phyloP scores from a whole-genome alignment of 345 rosid species.

The Euphorbia pulcherrima region DNA sequence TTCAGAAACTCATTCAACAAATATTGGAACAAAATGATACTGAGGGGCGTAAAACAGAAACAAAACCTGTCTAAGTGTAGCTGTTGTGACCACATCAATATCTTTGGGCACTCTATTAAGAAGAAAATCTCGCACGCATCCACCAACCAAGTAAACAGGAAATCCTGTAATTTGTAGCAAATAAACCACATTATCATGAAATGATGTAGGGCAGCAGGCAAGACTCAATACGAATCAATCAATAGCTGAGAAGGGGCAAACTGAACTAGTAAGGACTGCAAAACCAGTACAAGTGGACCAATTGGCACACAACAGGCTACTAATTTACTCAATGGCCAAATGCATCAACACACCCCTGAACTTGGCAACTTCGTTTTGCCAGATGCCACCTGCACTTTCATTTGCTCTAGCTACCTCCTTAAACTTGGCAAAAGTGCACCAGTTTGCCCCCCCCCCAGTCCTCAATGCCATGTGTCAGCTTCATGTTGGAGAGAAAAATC shows the following conservation, averaged over 20 bases:
- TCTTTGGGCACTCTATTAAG: slow-evolving; percentile 75
- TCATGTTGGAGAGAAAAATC: too few relatives aligned
- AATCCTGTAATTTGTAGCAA: slow-evolving; percentile 43
- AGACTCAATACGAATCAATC: not conserved
- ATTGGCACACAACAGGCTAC: not conserved
- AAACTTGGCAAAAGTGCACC: too few relatives aligned
- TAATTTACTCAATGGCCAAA: too few relatives aligned
- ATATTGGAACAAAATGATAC: not conserved
- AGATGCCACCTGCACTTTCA: too few relatives aligned
- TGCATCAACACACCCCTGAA: too few relatives aligned
- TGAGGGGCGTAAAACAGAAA: not conserved
- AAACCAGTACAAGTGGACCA: slow-evolving; percentile 2
- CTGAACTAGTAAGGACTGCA: not conserved
- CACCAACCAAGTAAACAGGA: slow-evolving; percentile 86
- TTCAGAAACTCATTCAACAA: not conserved
- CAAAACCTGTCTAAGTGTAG: slow-evolving; percentile 65
- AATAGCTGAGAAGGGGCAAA: not conserved
- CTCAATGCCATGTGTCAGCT: too few relatives aligned
- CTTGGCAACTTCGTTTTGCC: too few relatives aligned
- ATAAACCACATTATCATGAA: not conserved
- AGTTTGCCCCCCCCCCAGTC: too few relatives aligned
- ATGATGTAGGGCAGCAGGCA: not conserved
- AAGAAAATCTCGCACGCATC: slow-evolving; percentile 89
- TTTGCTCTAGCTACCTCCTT: too few relatives aligned
- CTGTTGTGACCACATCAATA: slow-evolving; percentile 91